Base-by-base conservation (phyloP, 208 protist species). In the Herpetomonas samuelpessoai region DNA sequence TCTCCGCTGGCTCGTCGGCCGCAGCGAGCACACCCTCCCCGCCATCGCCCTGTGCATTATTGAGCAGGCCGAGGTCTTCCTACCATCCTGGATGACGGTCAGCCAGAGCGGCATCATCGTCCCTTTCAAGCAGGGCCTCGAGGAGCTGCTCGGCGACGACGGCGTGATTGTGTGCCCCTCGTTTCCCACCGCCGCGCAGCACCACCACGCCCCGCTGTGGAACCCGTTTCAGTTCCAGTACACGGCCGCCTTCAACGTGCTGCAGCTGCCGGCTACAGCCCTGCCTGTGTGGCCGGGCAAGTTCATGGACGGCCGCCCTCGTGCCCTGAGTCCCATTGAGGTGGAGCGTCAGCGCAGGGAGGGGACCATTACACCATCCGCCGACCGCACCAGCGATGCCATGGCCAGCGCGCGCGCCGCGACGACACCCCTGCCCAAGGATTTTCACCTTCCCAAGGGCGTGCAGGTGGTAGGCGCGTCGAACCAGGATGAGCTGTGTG, bases 171-270 rank as follows among this genome's bases (percentile, higher is more conserved):
- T 95, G 35, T 58, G 68, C 21, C 88, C 88, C 9, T 81, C 88
- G 18, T 95, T 91, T 66, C 88, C 88, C 19, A 47, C 57, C n/a
- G 50, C 77, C 3, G 84, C 85, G 6, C 84, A 77, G 61, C 74
- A 76, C 3, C 88, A 95, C 60, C 88, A 95, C 69, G 62, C 58
- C 29, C 78, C 79, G 18, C 57, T 86, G 10, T 78, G 83, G 68
- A 78, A 78, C 45, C 78, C 84, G 2, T 86, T 95, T 27, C 74
- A 91, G 64, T 95, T 91, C 48, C 83, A 91, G 63, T 95, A 95
- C 81, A 89, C 84, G 24, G 88, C 88, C 1, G 81, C 75, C 46
- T 95, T 95, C 66, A 95, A 95, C 53, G 84, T 89, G 39, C 67
- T 92, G 60, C 88, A 86, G 67, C 74, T 91, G 60, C 88, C 88